Evolutionary conservation across 2,329 filamentous ascomycete species (phyloP).

Genomic region (Emydomyces testavorans): DNA sequence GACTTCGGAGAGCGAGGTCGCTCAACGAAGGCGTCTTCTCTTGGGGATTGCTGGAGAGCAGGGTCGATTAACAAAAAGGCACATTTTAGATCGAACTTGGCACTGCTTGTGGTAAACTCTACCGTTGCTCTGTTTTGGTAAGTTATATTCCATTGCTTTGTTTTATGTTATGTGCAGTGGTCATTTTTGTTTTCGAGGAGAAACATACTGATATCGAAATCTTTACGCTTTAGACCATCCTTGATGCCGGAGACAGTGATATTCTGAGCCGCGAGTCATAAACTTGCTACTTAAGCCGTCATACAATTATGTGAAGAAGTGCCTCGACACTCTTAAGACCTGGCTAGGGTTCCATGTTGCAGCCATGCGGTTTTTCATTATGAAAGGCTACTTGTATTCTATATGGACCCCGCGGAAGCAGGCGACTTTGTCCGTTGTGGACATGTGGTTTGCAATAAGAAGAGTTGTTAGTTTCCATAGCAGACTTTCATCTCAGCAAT

Average conservation of each 20-base stretch:
- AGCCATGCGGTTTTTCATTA: not conserved
- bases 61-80: conserved; percentile 17
- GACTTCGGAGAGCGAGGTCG: conserved; percentile 19
- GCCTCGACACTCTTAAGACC: not conserved
- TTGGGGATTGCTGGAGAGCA: conserved; percentile 12
- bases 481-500: not conserved
- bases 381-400: not conserved
- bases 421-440: not conserved
- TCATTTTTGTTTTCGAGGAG: not conserved
- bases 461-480: not conserved
- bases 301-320: not conserved
- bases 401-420: not conserved
- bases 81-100: conserved; percentile 79
- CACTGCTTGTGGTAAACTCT: conserved; percentile 97
- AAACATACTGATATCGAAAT: not conserved
- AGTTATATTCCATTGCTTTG: no score
- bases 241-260: conserved; percentile 97
- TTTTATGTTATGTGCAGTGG: no score
- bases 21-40: conserved; percentile 15
- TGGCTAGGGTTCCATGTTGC: not conserved
- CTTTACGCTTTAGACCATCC: conserved; percentile 43
- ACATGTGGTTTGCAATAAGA: not conserved
- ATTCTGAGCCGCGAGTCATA: conserved; percentile 61
- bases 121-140: conserved; percentile 90
- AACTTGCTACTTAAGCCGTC: conserved; percentile 44